These are phyloP conservation scores for Annona cherimola DNA, from an alignment of 164 flowering plant species.

Conservation along the genomic window DNA sequence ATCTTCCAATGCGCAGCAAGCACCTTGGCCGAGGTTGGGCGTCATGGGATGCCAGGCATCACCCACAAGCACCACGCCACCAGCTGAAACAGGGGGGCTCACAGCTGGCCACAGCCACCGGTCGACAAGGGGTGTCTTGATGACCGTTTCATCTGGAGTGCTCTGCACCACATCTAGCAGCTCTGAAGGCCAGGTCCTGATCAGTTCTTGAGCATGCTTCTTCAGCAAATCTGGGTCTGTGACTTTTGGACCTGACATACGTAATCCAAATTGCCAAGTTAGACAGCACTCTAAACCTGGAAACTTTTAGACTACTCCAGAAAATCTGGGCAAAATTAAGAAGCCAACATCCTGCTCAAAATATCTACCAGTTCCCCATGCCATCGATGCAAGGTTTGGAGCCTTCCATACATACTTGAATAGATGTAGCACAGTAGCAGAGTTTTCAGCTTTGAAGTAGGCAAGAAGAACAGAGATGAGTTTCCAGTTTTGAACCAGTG, in stretches of 20 bases:
- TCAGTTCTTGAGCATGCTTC: slow-evolving; percentile 50
- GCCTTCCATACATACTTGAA: no score
- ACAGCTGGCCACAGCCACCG: slow-evolving; percentile 82
- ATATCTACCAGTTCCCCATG: no score
- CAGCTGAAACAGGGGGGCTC: slow-evolving; percentile 57
- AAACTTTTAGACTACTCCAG: background rate
- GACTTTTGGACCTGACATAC: slow-evolving; percentile 60
- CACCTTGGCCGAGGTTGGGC: slow-evolving; percentile 97
- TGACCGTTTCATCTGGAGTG: slow-evolving; percentile 69
- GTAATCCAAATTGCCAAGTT: background rate
- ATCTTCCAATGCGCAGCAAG: slow-evolving; percentile 90
- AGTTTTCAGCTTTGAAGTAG: no score
- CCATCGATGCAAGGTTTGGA: no score
- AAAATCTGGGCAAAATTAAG: background rate
- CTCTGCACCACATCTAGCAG: slow-evolving; percentile 42
- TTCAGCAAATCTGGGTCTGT: slow-evolving; percentile 54
- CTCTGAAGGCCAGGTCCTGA: slow-evolving; percentile 62
- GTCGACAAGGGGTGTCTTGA: slow-evolving; percentile 64
- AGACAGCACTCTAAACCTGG: background rate
- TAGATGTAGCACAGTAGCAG: no score
- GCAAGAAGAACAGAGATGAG: no score
- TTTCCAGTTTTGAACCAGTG: no score
- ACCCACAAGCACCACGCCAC: slow-evolving; percentile 72
- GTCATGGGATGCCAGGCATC: slow-evolving; percentile 99
- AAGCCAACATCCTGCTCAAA: no score